Base-by-base conservation (phyloP, 176 grass and related monocot species). In the Eleusine coracana region DNA sequence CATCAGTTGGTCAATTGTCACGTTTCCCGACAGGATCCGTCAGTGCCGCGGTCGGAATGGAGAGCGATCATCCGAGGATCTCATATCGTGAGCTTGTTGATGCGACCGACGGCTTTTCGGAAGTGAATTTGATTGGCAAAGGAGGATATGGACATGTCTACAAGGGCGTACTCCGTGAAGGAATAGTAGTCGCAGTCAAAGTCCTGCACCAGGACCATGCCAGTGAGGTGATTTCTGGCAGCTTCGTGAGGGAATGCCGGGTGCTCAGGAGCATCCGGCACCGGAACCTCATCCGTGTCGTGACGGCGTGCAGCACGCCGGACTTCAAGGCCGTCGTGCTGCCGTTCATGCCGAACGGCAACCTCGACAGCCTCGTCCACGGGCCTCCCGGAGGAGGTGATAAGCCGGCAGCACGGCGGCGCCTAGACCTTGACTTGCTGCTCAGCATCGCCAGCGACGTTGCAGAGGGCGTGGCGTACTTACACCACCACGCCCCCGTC, bases 301-400 rank as follows among this genome's bases (percentile, higher is more conserved):
- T 96, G 50, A 96, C 93, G 27, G 86, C 88, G 9, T 96, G 93
- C 85, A 92, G 90, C 85, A 84, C 69, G 70, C 90, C 90, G 36
- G 90, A 92, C 5, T 96, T 96, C 80, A 96, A 95, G 88, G 93
- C 93, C 3, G 60, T 92, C 70, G 88, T 96, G 52, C 93, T 96
- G 31, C 90, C 93, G 34, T 86, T 96, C 81, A 95, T 95, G 90
- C 83, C 85, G 12, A 95, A 92, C 68, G 93, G 93, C 62, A 95
- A 87, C 83, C 70, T 96, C 23, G 93, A 96, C 7, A 70, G 62
- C 51, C 89, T 90, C 85, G 59, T 96, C 23, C 85, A 96, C 68
- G 85, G 79, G 1, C 48, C 68, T 0, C 49, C n/a, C 5, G 80
- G 34, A 3, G 31, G 13, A 29, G 23, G 61, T 25, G 18, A 28